Percentiles rank a stretch among this genome's conserved stretches.
Evolutionary conservation across 768 basidiomycete genomes (phyloP).

Genomic region (Tulasnella sp.): DNA sequence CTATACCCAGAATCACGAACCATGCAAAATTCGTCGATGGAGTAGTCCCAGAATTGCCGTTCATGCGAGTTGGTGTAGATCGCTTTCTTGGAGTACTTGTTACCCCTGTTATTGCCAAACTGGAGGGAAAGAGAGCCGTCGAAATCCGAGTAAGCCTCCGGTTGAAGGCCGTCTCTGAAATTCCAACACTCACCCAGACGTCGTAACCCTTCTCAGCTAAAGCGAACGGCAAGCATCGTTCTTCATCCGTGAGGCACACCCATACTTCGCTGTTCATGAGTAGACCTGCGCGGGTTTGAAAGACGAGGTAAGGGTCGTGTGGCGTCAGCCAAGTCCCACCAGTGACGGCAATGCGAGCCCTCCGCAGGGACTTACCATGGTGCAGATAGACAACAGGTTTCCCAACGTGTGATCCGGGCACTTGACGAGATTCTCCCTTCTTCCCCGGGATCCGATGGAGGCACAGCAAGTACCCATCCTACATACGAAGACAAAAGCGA

Average conservation of each 20-base stretch:
- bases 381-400: slow-evolving; percentile 81
- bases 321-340: neutral
- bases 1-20: too few relatives aligned
- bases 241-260: slow-evolving; percentile 63
- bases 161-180: neutral
- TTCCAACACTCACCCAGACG: slow-evolving; percentile 54
- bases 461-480: slow-evolving; percentile 76
- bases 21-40: slow-evolving; percentile 76
- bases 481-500: slow-evolving; percentile 21
- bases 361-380: slow-evolving; percentile 35
- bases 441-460: slow-evolving; percentile 61
- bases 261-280: slow-evolving; percentile 83
- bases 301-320: neutral
- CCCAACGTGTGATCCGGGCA: slow-evolving; percentile 45
- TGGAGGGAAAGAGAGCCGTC: neutral
- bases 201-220: slow-evolving; percentile 74
- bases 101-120: slow-evolving; percentile 38
- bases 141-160: too few relatives aligned
- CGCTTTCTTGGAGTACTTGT: slow-evolving; percentile 82
- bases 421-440: slow-evolving; percentile 37
- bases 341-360: neutral
- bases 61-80: slow-evolving; percentile 57
- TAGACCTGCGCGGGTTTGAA: slow-evolving; percentile 30
- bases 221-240: slow-evolving; percentile 62
- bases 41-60: slow-evolving; percentile 66